phyloP scores from a whole-genome alignment of 768 basidiomycete genomes.

The Collybia nuda region DNA sequence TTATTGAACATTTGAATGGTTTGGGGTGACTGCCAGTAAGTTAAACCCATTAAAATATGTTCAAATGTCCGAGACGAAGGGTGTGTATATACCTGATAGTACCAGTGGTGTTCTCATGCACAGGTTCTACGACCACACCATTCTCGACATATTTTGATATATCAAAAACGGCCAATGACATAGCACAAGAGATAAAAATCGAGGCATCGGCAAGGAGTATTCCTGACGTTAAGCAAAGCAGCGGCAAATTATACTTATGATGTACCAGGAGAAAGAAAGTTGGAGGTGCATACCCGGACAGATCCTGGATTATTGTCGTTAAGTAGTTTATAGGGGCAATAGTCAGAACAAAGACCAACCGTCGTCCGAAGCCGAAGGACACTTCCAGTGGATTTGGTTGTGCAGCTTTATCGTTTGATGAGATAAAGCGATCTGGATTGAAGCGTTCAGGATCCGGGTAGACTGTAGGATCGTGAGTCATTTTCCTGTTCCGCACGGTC shows the following conservation, averaged over 20 bases:
- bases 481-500: conserved; percentile 14
- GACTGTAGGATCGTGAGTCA: conserved; percentile 18
- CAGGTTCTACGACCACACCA: conserved; percentile 45
- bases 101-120: conserved; percentile 57
- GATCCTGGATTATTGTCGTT: too few relatives aligned
- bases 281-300: too few relatives aligned
- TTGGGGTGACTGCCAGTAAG: too few relatives aligned
- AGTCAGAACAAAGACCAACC: conserved; percentile 12
- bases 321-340: too few relatives aligned
- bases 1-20: conserved; percentile 22
- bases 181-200: conserved; percentile 50
- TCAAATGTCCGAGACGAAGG: too few relatives aligned
- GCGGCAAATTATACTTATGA: too few relatives aligned
- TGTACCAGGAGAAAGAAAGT: conserved; percentile 7
- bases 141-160: conserved; percentile 47
- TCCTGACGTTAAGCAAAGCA: conserved; percentile 34
- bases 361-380: conserved; percentile 48
- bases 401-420: conserved; percentile 11
- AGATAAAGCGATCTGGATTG: conserved; percentile 38
- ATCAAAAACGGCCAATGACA: conserved; percentile 52
- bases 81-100: conserved; percentile 53
- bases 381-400: conserved; percentile 35
- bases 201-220: conserved; percentile 54
- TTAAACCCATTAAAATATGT: too few relatives aligned
- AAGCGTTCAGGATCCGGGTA: conserved; percentile 27